Evolutionary conservation across 2,329 filamentous ascomycete genomes (phyloP).

Genomic region (Chaetomium sp.): DNA sequence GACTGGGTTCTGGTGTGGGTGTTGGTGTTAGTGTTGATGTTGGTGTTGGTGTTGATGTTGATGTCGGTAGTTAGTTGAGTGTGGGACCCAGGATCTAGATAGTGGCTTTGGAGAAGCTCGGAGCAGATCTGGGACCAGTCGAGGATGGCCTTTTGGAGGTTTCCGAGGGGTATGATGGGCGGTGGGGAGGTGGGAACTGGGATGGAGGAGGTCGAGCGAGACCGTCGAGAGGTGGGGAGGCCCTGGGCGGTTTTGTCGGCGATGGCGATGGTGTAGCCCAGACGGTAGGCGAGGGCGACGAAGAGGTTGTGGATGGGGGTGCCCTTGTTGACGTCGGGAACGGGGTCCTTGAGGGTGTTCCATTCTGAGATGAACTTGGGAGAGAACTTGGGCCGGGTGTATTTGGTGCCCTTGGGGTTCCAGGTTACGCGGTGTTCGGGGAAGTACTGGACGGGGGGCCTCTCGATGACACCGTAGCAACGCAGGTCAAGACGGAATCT

Average conservation of each 20-base stretch:
- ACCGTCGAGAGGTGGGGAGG: not conserved
- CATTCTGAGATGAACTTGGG: conserved; percentile 11
- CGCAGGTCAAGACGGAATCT: conserved; percentile 20
- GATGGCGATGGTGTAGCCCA: conserved; percentile 23
- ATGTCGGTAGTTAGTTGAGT: no score
- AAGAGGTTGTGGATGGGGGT: conserved; percentile 24
- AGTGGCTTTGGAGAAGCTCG: not conserved
- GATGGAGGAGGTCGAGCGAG: not conserved
- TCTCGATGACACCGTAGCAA: conserved; percentile 25
- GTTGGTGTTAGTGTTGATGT: no score
- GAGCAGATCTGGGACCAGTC: conserved; percentile 17
- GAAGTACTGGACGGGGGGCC: conserved; percentile 25
- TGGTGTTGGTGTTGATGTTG: not conserved
- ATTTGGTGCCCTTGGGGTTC: not conserved
- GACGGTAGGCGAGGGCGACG: conserved; percentile 23
- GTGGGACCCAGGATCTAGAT: no score
- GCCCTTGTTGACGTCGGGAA: not conserved
- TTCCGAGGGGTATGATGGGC: not conserved
- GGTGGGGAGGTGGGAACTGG: no score
- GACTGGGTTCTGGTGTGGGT: no score
- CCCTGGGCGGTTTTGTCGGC: conserved; percentile 13
- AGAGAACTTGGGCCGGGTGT: conserved; percentile 4
- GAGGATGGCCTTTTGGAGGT: conserved; percentile 19
- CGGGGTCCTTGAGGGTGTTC: conserved; percentile 9
- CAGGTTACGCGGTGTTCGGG: conserved; percentile 30